Evolutionary conservation across 1,139 yeast species (phyloP).

Genomic region (Oligophagozyma castellii): DNA sequence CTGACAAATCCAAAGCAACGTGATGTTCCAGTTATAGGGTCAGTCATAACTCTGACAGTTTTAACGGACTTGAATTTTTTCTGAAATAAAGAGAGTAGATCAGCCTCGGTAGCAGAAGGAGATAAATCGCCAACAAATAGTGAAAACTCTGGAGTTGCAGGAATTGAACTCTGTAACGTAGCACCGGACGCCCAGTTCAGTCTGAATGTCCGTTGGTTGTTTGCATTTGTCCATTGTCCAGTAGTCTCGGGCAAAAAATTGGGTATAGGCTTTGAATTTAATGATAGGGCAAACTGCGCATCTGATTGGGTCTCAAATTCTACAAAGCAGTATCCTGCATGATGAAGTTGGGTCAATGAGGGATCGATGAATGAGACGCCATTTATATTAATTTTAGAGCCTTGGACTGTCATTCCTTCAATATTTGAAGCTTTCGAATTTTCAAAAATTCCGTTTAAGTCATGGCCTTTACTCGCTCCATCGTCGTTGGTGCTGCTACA

Average conservation of each 20-base stretch:
- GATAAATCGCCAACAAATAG: constrained; percentile 80
- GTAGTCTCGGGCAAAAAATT: constrained; percentile 30
- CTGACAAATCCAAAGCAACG: constrained; percentile 92
- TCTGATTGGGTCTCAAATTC: constrained; percentile 55
- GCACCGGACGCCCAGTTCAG: constrained; percentile 84
- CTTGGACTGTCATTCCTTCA: constrained; percentile 2
- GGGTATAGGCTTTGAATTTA: constrained; percentile 62
- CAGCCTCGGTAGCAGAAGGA: constrained; percentile 62
- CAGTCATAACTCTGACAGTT: constrained; percentile 79
- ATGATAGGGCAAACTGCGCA: constrained; percentile 56
- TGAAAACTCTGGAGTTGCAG: constrained; percentile 41
- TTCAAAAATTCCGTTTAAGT: not conserved
- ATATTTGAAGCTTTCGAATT: constrained; percentile 2
- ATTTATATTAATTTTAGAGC: constrained; percentile 18
- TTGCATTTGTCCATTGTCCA: constrained; percentile 17
- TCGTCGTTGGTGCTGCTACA: constrained; percentile 16
- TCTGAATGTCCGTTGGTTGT: constrained; percentile 36
- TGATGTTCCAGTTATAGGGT: constrained; percentile 59
- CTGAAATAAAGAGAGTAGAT: constrained; percentile 56
- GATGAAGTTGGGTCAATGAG: constrained; percentile 27
- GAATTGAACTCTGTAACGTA: constrained; percentile 26
- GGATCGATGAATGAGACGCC: constrained; percentile 25
- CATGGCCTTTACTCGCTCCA: not conserved
- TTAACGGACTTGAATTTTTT: constrained; percentile 59
- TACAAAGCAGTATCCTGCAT: constrained; percentile 77